A percentile compares a stretch with the other conserved stretches of the same genome.
Evolutionary conservation across 2,329 filamentous ascomycete genomes (phyloP).

Genomic region (Sporothrix euskadiensis): DNA sequence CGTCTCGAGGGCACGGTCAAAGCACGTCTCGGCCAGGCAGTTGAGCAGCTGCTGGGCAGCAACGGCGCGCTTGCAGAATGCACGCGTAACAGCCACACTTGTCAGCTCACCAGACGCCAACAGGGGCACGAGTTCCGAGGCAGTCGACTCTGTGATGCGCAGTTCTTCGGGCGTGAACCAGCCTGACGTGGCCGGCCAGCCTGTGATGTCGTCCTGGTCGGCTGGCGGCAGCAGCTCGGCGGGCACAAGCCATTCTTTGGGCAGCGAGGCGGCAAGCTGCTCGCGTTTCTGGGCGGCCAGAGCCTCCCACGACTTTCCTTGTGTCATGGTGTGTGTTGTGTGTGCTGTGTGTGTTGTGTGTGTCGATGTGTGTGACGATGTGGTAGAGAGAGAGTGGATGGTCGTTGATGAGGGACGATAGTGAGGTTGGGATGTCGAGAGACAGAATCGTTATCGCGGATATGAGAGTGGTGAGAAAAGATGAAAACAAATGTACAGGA

Average conservation of each 20-base stretch:
- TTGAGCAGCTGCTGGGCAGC: conserved; percentile 48
- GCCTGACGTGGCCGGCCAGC: conserved; percentile 57
- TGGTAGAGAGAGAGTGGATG: not conserved
- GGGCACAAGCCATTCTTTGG: conserved; percentile 59
- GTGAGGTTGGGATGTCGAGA: not conserved
- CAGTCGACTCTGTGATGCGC: conserved; percentile 42
- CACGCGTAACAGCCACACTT: conserved; percentile 41
- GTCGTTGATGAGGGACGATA: not conserved
- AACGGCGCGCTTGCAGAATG: conserved; percentile 44
- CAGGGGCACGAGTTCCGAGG: conserved; percentile 40
- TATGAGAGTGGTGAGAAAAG: not conserved
- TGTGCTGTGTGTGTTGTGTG: not conserved
- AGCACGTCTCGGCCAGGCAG: conserved; percentile 55
- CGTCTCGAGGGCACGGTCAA: conserved; percentile 52
- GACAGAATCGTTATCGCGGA: not conserved
- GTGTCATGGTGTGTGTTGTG: conserved; percentile 4
- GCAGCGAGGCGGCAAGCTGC: conserved; percentile 52
- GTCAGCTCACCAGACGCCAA: conserved; percentile 44
- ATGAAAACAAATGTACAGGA: not conserved
- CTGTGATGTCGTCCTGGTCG: conserved; percentile 56
- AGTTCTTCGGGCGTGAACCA: conserved; percentile 56
- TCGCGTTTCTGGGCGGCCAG: conserved; percentile 48
- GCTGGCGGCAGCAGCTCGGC: conserved; percentile 53
- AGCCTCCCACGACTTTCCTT: conserved; percentile 43
- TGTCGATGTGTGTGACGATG: not conserved